Evolutionary conservation across 1,284 basidiomycete genomes (phyloP).

Genomic region (Cystobasidium sp.): DNA sequence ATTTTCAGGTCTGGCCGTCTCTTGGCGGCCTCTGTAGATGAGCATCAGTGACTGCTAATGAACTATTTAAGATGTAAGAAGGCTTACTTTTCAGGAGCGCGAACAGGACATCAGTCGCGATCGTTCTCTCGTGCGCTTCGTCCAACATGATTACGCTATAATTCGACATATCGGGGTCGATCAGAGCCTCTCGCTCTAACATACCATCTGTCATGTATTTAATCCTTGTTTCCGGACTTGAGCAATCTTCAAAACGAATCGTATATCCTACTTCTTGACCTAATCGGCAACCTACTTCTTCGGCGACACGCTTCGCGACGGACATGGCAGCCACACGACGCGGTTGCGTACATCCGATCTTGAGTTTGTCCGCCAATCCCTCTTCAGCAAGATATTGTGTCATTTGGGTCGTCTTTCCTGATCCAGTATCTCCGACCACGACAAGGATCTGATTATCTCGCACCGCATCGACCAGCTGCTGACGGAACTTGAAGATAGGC

Average conservation of each 20-base stretch:
- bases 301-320: slow-evolving; percentile 97
- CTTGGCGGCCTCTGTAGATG: slow-evolving; percentile 79
- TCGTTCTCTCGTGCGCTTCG: slow-evolving; percentile 97
- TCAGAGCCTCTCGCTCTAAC: slow-evolving; percentile 93
- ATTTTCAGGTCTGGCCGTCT: slow-evolving; percentile 92
- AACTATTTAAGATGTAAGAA: neutral
- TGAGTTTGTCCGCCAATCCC: slow-evolving; percentile 81
- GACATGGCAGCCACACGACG: slow-evolving; percentile 98
- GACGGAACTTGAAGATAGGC: slow-evolving; percentile 95
- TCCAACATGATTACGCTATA: slow-evolving; percentile 98
- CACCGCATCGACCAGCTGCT: slow-evolving; percentile 87
- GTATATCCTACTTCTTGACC: slow-evolving; percentile 98
- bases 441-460: slow-evolving; percentile 90
- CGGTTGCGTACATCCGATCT: slow-evolving; percentile 96
- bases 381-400: slow-evolving; percentile 84
- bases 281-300: slow-evolving; percentile 94
- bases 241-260: slow-evolving; percentile 99
- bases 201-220: slow-evolving; percentile 99
- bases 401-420: slow-evolving; percentile 93
- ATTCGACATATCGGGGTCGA: slow-evolving; percentile 87
- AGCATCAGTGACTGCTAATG: slow-evolving; percentile 32
- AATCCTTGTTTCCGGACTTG: slow-evolving; percentile 94
- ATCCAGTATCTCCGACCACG: slow-evolving; percentile 93
- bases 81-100: slow-evolving; percentile 90
- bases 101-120: slow-evolving; percentile 96